phyloP scores from a whole-genome alignment of 2,329 filamentous ascomycete species.

The Geosmithia putterillii region DNA sequence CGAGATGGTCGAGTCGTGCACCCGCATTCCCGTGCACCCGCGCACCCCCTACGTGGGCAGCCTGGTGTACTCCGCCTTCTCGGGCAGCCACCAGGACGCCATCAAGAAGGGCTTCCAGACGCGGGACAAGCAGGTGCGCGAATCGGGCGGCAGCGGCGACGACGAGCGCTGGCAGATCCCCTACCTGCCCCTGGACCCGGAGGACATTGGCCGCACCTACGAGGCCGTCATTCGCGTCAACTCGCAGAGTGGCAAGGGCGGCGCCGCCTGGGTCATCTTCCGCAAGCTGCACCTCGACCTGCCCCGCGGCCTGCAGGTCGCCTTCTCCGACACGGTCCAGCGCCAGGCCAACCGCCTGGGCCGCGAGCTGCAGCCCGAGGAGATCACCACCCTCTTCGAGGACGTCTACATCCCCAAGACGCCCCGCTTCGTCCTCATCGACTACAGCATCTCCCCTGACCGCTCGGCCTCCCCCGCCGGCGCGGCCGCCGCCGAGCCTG shows the following conservation, averaged over 20 bases:
- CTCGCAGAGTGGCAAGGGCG: constrained; percentile 90
- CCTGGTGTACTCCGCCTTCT: constrained; percentile 86
- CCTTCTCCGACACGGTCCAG: constrained; percentile 83
- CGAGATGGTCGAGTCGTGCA: constrained; percentile 80
- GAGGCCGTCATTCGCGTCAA: constrained; percentile 97
- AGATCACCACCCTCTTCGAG: constrained; percentile 85
- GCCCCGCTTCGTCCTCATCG: constrained; percentile 73
- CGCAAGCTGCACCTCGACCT: constrained; percentile 83
- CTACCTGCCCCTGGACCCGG: constrained; percentile 84
- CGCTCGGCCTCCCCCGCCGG: constrained; percentile 68
- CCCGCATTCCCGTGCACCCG: constrained; percentile 87
- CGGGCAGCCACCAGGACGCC: constrained; percentile 85
- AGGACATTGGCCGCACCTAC: constrained; percentile 93
- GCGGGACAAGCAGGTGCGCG: constrained; percentile 48
- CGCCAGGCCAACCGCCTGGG: constrained; percentile 65
- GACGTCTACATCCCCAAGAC: constrained; percentile 72
- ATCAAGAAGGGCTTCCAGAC: constrained; percentile 83
- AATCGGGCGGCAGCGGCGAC: constrained; percentile 29
- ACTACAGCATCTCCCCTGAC: constrained; percentile 85
- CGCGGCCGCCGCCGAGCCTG: constrained; percentile 53
- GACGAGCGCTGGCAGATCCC: constrained; percentile 66
- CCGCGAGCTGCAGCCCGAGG: constrained; percentile 69
- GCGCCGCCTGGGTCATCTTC: constrained; percentile 87
- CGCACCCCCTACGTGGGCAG: constrained; percentile 84
- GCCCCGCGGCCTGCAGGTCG: constrained; percentile 82